Conservation (phyloP, 257 asterid species). For the Ophiorrhiza pumila region DNA sequence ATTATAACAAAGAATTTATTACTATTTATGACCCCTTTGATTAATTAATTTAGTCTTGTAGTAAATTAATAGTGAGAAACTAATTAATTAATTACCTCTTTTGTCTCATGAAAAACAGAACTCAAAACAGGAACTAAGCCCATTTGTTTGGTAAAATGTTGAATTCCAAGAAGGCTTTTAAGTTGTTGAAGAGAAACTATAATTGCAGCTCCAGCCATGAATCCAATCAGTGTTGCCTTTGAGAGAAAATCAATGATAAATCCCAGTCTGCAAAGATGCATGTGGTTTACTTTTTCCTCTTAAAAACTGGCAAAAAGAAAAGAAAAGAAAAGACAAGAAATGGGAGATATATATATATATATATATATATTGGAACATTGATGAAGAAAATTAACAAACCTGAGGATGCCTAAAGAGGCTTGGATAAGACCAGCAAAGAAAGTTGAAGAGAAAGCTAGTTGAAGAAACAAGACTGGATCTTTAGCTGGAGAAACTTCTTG, state of each 20-base stretch:
- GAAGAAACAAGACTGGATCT: constrained; percentile 70
- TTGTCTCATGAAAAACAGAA: constrained; percentile 61
- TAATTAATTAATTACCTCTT: too few species aligned
- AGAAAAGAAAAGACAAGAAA: constrained; percentile 3
- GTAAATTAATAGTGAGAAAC: too few species aligned
- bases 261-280: constrained; percentile 51
- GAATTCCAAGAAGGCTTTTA: constrained; percentile 71
- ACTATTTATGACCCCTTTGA: too few species aligned
- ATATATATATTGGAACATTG: too few species aligned
- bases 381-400: too few species aligned
- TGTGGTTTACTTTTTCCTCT: not conserved
- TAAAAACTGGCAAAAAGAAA: not conserved
- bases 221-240: constrained; percentile 80
- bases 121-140: constrained; percentile 65
- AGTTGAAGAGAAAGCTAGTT: constrained; percentile 72
- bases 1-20: too few species aligned
- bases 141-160: constrained; percentile 66
- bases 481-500: constrained; percentile 58
- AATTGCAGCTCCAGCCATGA: constrained; percentile 92
- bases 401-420: constrained; percentile 68
- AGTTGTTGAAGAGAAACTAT: constrained; percentile 86
- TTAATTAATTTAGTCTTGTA: too few species aligned
- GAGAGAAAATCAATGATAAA: constrained; percentile 81
- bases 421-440: constrained; percentile 88
- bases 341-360: too few species aligned